A percentile compares a stretch with the other conserved stretches of the same genome.
phyloP scores from a whole-genome alignment of 129 eudicot species.

The Heracleum sosnowskyi region DNA sequence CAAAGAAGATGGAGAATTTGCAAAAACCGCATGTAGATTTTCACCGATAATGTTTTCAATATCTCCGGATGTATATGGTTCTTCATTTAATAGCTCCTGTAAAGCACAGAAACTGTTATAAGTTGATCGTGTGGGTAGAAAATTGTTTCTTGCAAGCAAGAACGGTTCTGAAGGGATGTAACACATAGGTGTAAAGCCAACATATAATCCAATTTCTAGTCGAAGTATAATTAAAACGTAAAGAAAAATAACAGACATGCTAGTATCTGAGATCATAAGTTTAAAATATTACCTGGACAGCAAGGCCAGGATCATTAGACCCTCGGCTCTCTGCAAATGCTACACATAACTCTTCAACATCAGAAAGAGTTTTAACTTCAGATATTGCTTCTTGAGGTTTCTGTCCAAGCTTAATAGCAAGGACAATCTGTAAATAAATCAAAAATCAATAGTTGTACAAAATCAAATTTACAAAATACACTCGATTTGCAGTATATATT shows the following conservation, averaged over 20 bases:
- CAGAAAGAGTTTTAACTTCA: constrained; percentile 79
- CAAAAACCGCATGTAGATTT: constrained; percentile 31
- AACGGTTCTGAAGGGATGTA: not conserved
- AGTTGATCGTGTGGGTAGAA: not conserved
- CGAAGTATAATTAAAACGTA: not conserved
- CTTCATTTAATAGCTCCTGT: constrained; percentile 51
- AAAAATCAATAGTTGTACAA: not conserved
- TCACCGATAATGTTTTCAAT: constrained; percentile 36
- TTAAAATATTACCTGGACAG: constrained; percentile 59
- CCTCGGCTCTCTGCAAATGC: constrained; percentile 61
- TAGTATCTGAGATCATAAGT: not conserved
- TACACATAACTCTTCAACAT: constrained; percentile 84
- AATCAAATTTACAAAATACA: not conserved
- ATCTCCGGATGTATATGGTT: constrained; percentile 48
- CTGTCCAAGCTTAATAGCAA: constrained; percentile 87
- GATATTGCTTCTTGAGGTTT: constrained; percentile 65
- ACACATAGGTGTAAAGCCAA: not conserved
- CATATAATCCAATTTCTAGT: not conserved
- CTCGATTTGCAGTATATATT: not conserved
- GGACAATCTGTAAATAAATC: constrained; percentile 51
- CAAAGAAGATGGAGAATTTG: constrained; percentile 48
- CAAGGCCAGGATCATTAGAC: constrained; percentile 76
- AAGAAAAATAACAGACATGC: not conserved
- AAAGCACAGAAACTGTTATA: not conserved
- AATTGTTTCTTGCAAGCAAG: not conserved